phyloP scores from a whole-genome alignment of 805 yeast genomes.

The Saturnispora quitensis region DNA sequence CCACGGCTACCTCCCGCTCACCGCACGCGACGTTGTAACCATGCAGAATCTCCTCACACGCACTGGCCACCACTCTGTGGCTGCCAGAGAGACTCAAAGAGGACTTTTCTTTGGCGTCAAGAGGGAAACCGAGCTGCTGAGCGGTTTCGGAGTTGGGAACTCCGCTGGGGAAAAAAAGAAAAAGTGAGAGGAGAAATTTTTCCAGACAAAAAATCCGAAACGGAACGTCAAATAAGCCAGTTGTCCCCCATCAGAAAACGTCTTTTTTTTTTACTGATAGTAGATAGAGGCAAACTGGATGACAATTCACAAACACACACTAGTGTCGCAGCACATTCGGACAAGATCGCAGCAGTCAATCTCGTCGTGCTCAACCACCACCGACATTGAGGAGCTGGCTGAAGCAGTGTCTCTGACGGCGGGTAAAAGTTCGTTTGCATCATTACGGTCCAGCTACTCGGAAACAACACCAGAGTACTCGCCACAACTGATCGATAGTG shows the following conservation, averaged over 20 bases:
- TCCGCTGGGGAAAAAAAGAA: neutral
- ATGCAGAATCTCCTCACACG: neutral
- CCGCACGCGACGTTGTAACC: conserved; percentile 1
- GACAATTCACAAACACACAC: conserved; percentile 19
- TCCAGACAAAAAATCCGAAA: neutral
- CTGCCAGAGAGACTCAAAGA: conserved; percentile 9
- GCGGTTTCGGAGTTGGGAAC: conserved; percentile 2
- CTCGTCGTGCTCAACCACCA: conserved; percentile 6
- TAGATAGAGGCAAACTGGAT: conserved; percentile 7
- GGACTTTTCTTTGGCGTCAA: conserved; percentile 11
- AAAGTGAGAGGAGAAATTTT: neutral
- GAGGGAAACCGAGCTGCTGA: conserved; percentile 8
- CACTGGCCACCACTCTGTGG: neutral
- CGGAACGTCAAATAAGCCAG: neutral
- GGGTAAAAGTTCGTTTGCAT: conserved; percentile 15
- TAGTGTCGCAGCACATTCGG: conserved; percentile 1
- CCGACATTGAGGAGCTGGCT: conserved; percentile 1
- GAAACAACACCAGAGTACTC: conserved; percentile 23
- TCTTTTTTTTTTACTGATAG: neutral
- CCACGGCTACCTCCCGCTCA: conserved; percentile 4
- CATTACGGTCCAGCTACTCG: conserved; percentile 16
- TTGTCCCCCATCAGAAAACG: neutral
- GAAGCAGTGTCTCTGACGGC: neutral
- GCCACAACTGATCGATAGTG: conserved; percentile 22
- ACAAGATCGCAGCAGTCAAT: neutral